Percentiles rank a stretch among this genome's conserved stretches.
Evolutionary conservation across 208 protist species (phyloP).

Genomic region (Endotrypanum monterogeii): DNA sequence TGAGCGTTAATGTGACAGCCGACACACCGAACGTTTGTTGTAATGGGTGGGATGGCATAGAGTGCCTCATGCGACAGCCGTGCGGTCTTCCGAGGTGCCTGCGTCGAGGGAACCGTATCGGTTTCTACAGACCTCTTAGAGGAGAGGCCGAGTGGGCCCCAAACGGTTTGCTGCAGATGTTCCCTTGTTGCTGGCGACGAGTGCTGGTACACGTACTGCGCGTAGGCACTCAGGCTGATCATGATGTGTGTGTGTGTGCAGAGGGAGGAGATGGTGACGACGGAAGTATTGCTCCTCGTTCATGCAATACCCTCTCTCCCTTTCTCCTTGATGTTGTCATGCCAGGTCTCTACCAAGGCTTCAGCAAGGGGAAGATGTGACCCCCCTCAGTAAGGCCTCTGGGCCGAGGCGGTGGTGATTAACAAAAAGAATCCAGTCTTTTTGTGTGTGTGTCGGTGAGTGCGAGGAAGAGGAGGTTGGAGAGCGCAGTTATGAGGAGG

Average conservation of each 20-base stretch:
- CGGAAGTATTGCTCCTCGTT: neutral
- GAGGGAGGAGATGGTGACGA: neutral
- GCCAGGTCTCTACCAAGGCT: neutral
- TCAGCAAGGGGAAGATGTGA: neutral
- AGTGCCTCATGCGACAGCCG: conserved; percentile 21
- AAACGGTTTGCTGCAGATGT: conserved; percentile 35
- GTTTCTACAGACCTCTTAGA: neutral
- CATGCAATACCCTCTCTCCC: neutral
- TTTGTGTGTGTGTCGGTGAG: neutral
- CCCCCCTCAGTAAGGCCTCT: neutral
- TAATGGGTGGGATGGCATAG: conserved; percentile 38
- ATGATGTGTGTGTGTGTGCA: conserved; percentile 13
- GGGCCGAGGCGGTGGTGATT: neutral
- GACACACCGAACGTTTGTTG: conserved; percentile 45
- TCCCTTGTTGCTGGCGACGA: conserved; percentile 25
- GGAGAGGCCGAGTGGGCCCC: conserved; percentile 30
- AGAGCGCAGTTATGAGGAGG: neutral
- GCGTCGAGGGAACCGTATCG: neutral
- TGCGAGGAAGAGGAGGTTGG: too few species aligned
- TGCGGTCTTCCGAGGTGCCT: neutral
- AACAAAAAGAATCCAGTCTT: neutral
- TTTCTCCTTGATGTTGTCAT: neutral
- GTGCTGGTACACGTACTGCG: conserved; percentile 31
- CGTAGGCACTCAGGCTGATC: conserved; percentile 36
- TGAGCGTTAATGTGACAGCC: conserved; percentile 12